These are phyloP conservation scores for Millerozyma acaciae DNA, from an alignment of 805 yeast genomes.

Conservation along the genomic window DNA sequence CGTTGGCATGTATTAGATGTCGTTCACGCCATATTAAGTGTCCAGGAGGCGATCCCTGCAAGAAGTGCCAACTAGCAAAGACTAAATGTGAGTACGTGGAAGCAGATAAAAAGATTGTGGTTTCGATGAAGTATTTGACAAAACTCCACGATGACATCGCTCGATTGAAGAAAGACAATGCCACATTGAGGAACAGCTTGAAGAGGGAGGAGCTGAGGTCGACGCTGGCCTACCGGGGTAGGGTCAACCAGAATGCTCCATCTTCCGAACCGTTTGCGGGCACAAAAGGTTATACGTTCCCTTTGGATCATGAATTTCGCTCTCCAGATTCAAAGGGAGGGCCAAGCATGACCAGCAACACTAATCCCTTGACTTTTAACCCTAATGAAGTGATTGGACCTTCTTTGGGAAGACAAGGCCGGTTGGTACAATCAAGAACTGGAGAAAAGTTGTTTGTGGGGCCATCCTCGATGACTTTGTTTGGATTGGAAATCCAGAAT, in stretches of 20 bases:
- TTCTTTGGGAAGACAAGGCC: slow-evolving; percentile 66
- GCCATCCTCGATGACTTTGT: slow-evolving; percentile 77
- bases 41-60: slow-evolving; percentile 75
- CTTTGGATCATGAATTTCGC: not conserved
- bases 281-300: not conserved
- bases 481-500: slow-evolving; percentile 73
- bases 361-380: not conserved
- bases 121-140: slow-evolving; percentile 65
- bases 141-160: slow-evolving; percentile 67
- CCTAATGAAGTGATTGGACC: slow-evolving; percentile 59
- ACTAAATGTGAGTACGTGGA: slow-evolving; percentile 67
- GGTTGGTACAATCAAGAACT: slow-evolving; percentile 67
- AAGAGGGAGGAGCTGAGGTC: slow-evolving; percentile 25
- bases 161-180: slow-evolving; percentile 61
- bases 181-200: slow-evolving; percentile 44
- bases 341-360: too few species aligned
- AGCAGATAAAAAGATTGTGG: slow-evolving; percentile 68
- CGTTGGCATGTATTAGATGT: slow-evolving; percentile 60
- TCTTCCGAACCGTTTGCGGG: not conserved
- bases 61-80: slow-evolving; percentile 53
- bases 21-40: slow-evolving; percentile 71
- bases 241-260: slow-evolving; percentile 5
- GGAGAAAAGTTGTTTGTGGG: slow-evolving; percentile 78
- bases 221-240: too few species aligned
- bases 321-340: too few species aligned